These are phyloP conservation scores for Acanthamoeba polyphaga DNA, from an alignment of 208 protist genomes.

Conservation along the genomic window DNA sequence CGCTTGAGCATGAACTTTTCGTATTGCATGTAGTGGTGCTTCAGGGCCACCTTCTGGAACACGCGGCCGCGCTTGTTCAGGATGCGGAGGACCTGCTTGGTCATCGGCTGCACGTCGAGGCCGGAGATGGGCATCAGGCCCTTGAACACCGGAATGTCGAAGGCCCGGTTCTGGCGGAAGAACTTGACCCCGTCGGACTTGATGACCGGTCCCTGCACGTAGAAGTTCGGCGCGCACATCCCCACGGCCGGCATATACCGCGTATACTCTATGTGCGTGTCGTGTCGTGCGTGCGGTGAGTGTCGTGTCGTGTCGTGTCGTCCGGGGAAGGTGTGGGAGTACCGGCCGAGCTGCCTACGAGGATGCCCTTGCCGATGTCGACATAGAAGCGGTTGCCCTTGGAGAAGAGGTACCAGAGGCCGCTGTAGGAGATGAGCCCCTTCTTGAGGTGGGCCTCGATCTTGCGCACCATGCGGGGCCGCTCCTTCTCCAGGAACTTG, in stretches of 20 bases:
- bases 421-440: slow-evolving; percentile 56
- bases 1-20: slow-evolving; percentile 44
- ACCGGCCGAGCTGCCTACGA: slow-evolving; percentile 11
- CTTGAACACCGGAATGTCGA: slow-evolving; percentile 24
- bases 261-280: neutral
- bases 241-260: slow-evolving; percentile 1
- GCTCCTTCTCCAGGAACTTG: slow-evolving; percentile 58
- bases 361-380: slow-evolving; percentile 42
- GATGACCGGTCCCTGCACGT: slow-evolving; percentile 60
- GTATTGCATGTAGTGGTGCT: slow-evolving; percentile 73
- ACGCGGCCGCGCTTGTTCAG: slow-evolving; percentile 37
- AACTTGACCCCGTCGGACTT: slow-evolving; percentile 67
- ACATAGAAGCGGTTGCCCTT: slow-evolving; percentile 72
- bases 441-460: slow-evolving; percentile 60
- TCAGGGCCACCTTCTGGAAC: slow-evolving; percentile 34
- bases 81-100: slow-evolving; percentile 56
- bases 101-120: slow-evolving; percentile 73
- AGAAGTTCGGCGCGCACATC: slow-evolving; percentile 5
- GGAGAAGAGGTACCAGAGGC: slow-evolving; percentile 72
- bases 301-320: neutral
- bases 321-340: neutral
- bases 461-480: neutral
- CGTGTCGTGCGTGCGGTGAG: neutral
- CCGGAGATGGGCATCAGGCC: neutral
- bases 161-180: slow-evolving; percentile 3